Conservation (phyloP, 1,284 basidiomycete species). For the Apiotrichum veenhuisii region DNA sequence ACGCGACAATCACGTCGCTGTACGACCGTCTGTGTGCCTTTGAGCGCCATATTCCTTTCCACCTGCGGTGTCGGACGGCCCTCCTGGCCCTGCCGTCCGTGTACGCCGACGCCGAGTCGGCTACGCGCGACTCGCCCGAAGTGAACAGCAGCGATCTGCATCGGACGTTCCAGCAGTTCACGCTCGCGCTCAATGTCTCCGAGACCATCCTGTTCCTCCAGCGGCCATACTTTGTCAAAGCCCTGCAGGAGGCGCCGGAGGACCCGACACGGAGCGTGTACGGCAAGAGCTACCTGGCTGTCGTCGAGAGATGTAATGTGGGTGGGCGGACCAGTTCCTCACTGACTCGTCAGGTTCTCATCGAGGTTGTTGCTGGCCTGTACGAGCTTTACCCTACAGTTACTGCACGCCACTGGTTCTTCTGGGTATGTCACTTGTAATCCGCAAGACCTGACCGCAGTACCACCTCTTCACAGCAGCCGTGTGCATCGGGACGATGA, state of each 20-base stretch:
- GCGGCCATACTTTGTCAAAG: conserved; percentile 33
- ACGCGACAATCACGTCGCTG: conserved; percentile 20
- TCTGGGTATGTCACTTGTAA: conserved; percentile 23
- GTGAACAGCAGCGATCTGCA: conserved; percentile 21
- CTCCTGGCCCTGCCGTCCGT: conserved; percentile 24
- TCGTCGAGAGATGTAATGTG: conserved; percentile 35
- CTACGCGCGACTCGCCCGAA: conserved; percentile 24
- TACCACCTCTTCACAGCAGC: conserved; percentile 39
- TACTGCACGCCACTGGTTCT: conserved; percentile 35
- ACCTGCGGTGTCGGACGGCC: conserved; percentile 29
- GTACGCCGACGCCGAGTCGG: conserved; percentile 24
- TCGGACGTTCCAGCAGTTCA: conserved; percentile 33
- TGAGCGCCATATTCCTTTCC: conserved; percentile 28
- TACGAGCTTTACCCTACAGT: conserved; percentile 29
- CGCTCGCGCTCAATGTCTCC: conserved; percentile 28
- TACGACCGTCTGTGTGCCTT: conserved; percentile 30
- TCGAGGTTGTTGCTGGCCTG: conserved; percentile 19
- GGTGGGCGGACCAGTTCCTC: neutral
- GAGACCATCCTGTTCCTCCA: conserved; percentile 32
- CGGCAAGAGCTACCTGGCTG: conserved; percentile 28
- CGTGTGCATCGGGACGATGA: conserved; percentile 29
- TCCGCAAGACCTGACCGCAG: conserved; percentile 13
- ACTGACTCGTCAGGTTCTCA: conserved; percentile 8
- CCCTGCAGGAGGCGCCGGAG: conserved; percentile 22
- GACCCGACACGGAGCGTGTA: conserved; percentile 26